Base-by-base conservation (phyloP, 2,329 filamentous ascomycete genomes). In the Helotiales sp. region DNA sequence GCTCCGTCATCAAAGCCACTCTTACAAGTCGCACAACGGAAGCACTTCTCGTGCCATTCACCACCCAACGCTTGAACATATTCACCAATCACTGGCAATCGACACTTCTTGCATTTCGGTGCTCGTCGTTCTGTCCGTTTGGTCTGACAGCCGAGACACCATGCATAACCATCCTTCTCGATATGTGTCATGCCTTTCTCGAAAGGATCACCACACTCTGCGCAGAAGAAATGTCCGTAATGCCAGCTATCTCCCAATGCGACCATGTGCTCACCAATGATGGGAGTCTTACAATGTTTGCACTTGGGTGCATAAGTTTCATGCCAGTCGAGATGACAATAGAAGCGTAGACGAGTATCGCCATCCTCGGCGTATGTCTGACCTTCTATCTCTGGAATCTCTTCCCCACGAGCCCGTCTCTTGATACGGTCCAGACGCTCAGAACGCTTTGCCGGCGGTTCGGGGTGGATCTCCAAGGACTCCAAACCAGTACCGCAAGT, bases 271-370 rank as follows among this genome's bases (percentile, higher is more conserved):
- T 98, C 93, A 40, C 93, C 93, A 66, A 98, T 87, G 69, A 99
- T 99, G 3, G 95, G 93, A 7, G 95, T 99, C 73, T 89, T 92
- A 82, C 95, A 99, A 73, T 90, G 92, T 76, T 95, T 95, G 81
- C 95, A 99, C 40, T 91, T 86, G 4, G 95, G 95, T 30, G 90
- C 92, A 74, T 91, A 99, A 54, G 89, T 79, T 75, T 99, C 95
- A 74, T 99, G 95, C 84, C 93, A 99, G 77, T 99, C 95, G n/a
- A 99, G 83, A 72, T 98, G 93, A 75, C 95, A 99, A 77, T 90
- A 99, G 81, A 98, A 98, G 10, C 93, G 86, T 46, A 91, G 76
- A 10, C 85, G 80, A 34, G 84, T 81, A 70, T 93, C 89, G 40
- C 88, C 87, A 66, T 93, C 89, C 62, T 90, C 87, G 2, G 81